Evolutionary conservation across 2,329 filamentous ascomycete genomes (phyloP).

Genomic region (Penicillium capsulatum): DNA sequence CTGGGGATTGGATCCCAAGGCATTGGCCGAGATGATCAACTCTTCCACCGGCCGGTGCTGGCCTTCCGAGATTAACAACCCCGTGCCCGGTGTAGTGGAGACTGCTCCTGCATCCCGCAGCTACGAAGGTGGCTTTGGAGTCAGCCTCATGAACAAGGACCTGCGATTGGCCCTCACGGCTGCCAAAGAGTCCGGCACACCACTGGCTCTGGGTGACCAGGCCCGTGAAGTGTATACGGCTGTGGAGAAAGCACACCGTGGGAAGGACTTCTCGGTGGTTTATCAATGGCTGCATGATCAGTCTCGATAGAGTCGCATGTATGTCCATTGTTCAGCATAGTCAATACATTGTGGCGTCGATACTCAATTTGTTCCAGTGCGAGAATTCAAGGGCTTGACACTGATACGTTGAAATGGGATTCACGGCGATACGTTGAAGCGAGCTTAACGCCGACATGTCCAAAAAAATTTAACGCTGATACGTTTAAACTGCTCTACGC

Average conservation of each 20-base stretch:
- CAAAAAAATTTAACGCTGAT: too few relatives aligned
- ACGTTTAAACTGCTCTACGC: too few relatives aligned
- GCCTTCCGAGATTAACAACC: constrained; percentile 95
- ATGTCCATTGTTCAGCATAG: too few relatives aligned
- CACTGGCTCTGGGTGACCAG: constrained; percentile 59
- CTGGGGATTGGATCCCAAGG: constrained; percentile 60
- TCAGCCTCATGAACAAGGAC: constrained; percentile 77
- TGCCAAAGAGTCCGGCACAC: constrained; percentile 62
- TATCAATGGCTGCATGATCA: constrained; percentile 61
- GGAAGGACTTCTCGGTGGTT: constrained; percentile 76
- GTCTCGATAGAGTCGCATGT: constrained; percentile 20
- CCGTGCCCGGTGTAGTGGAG: constrained; percentile 77
- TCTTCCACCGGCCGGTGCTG: constrained; percentile 91
- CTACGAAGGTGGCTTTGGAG: constrained; percentile 73
- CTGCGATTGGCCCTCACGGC: constrained; percentile 68
- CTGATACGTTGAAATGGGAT: too few relatives aligned
- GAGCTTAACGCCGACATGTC: too few relatives aligned
- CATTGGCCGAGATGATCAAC: constrained; percentile 82
- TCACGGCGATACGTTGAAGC: too few relatives aligned
- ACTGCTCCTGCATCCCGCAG: constrained; percentile 70
- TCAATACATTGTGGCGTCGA: too few relatives aligned
- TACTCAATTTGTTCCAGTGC: too few relatives aligned
- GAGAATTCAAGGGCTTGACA: too few relatives aligned
- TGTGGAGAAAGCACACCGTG: constrained; percentile 60
- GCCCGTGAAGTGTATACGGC: constrained; percentile 65